Conservation (phyloP, 768 basidiomycete genomes). For the Phaeolepiota aurea region DNA sequence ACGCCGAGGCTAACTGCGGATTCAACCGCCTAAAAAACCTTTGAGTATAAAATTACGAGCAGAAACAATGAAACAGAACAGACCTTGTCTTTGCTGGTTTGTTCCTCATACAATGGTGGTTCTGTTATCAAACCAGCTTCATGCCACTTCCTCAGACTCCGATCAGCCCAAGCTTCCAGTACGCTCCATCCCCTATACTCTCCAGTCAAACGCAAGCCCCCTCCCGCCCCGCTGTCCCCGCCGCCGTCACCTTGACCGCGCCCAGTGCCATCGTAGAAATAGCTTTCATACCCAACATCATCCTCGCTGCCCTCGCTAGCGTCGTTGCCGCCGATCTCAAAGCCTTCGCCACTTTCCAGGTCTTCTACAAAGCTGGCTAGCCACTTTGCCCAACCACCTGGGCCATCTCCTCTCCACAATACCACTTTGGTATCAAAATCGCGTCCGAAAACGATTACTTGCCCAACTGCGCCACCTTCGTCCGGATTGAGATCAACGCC, state of each 20-base stretch:
- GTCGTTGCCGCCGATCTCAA: conserved; percentile 63
- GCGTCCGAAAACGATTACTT: conserved; percentile 97
- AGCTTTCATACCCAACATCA: conserved; percentile 77
- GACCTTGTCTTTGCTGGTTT: conserved; percentile 43
- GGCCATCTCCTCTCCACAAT: conserved; percentile 85
- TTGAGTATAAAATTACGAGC: neutral
- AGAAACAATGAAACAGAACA: conserved; percentile 1
- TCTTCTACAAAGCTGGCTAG: conserved; percentile 87
- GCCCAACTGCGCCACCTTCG: conserved; percentile 68
- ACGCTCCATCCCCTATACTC: conserved; percentile 92
- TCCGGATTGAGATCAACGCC: conserved; percentile 91
- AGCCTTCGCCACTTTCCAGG: conserved; percentile 83
- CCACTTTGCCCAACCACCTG: conserved; percentile 93
- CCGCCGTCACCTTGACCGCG: conserved; percentile 74
- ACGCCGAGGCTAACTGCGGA: conserved; percentile 33
- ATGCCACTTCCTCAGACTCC: conserved; percentile 81
- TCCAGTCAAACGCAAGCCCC: conserved; percentile 68
- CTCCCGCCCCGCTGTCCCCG: conserved; percentile 61
- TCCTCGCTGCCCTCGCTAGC: conserved; percentile 72
- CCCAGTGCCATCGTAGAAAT: conserved; percentile 77
- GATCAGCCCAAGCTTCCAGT: conserved; percentile 89
- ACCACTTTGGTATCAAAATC: conserved; percentile 99
- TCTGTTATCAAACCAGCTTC: conserved; percentile 66
- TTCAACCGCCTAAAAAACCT: conserved; percentile 30
- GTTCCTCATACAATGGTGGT: conserved; percentile 27